These are phyloP conservation scores for Cenchrus fungigraminus DNA, from an alignment of 176 grass and related monocot genomes.

Conservation along the genomic window DNA sequence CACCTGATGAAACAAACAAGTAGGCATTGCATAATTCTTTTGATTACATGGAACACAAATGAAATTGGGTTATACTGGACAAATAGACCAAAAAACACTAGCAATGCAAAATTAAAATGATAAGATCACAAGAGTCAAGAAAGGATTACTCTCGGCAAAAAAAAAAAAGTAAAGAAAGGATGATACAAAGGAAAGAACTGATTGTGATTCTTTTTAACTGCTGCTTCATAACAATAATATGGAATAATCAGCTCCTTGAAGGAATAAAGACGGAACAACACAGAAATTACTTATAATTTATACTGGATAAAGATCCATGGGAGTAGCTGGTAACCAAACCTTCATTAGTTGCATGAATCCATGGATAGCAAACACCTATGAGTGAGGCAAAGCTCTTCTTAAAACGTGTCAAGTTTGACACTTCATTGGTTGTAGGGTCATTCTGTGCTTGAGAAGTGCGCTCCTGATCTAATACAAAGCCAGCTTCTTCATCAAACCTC, in stretches of 20 bases:
- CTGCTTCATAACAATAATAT: constrained; percentile 1
- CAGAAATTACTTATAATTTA: constrained; percentile 16
- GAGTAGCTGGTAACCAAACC: constrained; percentile 48
- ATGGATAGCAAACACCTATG: constrained; percentile 92
- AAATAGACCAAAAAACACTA: constrained; percentile 21
- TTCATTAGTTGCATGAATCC: constrained; percentile 98
- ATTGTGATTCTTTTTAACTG: background rate
- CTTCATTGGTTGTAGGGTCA: constrained; percentile 44
- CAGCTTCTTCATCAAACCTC: constrained; percentile 77
- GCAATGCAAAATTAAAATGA: background rate
- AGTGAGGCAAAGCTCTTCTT: constrained; percentile 72
- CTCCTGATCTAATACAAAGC: constrained; percentile 73
- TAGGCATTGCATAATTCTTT: constrained; percentile 5
- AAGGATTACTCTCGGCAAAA: background rate
- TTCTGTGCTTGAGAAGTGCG: constrained; percentile 54
- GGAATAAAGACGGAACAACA: constrained; percentile 20
- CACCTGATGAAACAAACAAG: constrained; percentile 33
- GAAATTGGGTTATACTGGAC: background rate
- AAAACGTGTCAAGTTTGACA: constrained; percentile 64
- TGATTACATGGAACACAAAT: constrained; percentile 19
- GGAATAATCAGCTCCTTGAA: constrained; percentile 10
- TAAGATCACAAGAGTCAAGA: constrained; percentile 4
- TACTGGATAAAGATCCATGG: background rate
- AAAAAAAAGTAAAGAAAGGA: constrained; percentile 18
- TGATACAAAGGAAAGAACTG: constrained; percentile 10